Evolutionary conservation across 495 filamentous ascomycete species (phyloP), one percentile per base, ranked within the genome.

Genomic region (Penicillium bialowiezense): DNA sequence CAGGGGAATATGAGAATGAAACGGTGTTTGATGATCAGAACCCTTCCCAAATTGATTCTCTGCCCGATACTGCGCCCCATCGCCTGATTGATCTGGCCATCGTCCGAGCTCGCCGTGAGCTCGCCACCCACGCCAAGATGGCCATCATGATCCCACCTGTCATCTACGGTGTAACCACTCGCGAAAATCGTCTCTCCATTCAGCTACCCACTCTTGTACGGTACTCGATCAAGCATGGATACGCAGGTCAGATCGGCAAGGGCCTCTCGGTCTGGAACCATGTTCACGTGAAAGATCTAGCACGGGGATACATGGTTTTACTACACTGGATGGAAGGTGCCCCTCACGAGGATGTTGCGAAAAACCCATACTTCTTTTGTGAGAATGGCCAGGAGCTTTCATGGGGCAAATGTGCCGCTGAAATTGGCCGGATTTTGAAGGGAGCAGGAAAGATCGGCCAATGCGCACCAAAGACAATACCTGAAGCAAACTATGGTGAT

Each of bases 41-140:
- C 1, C 55, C 52, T 1, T 55, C 52, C 2, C 52, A 62, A 7
- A 61, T 77, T 14, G 51, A 75, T 42, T 51, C 62, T 0, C 35
- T 75, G 4, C 52, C 72, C 0, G 62, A 68, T 26, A 41, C 51
- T 38, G 66, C 71, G 6, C 53, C 68, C 1, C 74, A 75, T 51
- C 69, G 73, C 6, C 34, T 52, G 8, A 60, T 75, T 10, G 71
- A 77, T 36, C 56, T 75, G 3, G 42, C 63, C 7, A 76, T 75
- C 38, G 18, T 72, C 28, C 50, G 52, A 7, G 62, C 54, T 7
- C 41, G 50, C 13, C 56, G 63, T 20, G 55, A 65, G 24, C 52
- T 76, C 0, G 59, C 55, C 0, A 50, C 56, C 13, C 55, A 60
- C 17, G 69, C 73, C 0, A 70, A 70, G 39, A 44, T 73, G 4